Percentiles rank a stretch among this genome's conserved stretches.
Conservation (phyloP, 2,329 filamentous ascomycete species). For the Fusarium sp. region DNA sequence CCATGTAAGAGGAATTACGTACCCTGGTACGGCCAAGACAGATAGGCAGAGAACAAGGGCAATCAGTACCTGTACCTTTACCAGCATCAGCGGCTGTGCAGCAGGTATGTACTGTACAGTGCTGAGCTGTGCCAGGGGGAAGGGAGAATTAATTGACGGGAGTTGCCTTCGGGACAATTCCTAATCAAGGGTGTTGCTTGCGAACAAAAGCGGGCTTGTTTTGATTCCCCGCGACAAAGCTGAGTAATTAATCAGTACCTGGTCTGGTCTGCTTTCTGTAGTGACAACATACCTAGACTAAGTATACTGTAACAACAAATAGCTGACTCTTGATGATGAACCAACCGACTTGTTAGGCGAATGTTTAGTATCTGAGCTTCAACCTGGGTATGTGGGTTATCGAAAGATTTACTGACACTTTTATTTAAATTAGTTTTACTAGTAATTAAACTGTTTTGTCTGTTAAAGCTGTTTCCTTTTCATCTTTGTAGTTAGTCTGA, state of each 20-base stretch:
- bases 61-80: background rate
- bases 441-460: background rate
- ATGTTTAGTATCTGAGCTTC: slow-evolving; percentile 19
- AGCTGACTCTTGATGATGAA: slow-evolving; percentile 1
- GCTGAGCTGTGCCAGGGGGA: slow-evolving; percentile 11
- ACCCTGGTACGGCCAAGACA: slow-evolving; percentile 1
- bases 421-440: slow-evolving; percentile 7
- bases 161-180: slow-evolving; percentile 26
- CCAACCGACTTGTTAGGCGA: slow-evolving; percentile 8
- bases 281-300: background rate
- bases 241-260: background rate
- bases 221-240: slow-evolving; percentile 4
- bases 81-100: background rate
- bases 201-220: slow-evolving; percentile 28
- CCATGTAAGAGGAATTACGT: slow-evolving; percentile 17
- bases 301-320: background rate
- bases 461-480: slow-evolving; percentile 1
- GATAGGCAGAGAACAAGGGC: slow-evolving; percentile 10
- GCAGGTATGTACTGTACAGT: background rate
- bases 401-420: slow-evolving; percentile 18
- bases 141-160: slow-evolving; percentile 18
- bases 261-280: background rate
- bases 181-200: slow-evolving; percentile 38
- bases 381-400: slow-evolving; percentile 20
- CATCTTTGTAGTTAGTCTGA: background rate